phyloP scores from a whole-genome alignment of 177 flowering plant species.

The Vitis hybrid region DNA sequence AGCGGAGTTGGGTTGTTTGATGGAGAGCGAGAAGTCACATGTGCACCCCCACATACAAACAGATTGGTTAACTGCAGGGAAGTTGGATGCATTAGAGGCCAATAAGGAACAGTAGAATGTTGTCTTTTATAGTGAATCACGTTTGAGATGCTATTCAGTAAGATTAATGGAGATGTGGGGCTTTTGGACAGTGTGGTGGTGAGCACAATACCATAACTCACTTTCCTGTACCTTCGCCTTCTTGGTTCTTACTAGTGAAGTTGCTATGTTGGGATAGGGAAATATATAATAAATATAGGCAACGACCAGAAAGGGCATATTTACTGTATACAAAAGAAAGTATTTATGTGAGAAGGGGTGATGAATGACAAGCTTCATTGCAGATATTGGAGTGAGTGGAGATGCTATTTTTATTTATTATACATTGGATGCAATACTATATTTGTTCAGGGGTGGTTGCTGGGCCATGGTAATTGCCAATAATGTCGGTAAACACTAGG shows the following conservation, averaged over 20 bases:
- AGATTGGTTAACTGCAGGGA: too few species aligned
- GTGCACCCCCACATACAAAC: too few species aligned
- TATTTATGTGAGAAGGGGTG: conserved; percentile 8
- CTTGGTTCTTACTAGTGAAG: not conserved
- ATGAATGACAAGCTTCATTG: conserved; percentile 18
- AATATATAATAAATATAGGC: not conserved
- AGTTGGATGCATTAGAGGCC: too few species aligned
- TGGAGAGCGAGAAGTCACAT: too few species aligned
- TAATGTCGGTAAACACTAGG: conserved; percentile 32
- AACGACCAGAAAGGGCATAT: not conserved
- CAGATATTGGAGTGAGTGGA: conserved; percentile 18
- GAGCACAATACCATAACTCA: conserved; percentile 1
- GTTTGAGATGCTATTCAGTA: too few species aligned
- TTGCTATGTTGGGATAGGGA: not conserved
- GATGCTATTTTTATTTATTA: conserved; percentile 17
- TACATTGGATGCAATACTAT: not conserved
- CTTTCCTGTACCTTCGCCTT: not conserved
- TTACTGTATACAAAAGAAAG: not conserved
- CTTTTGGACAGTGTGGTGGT: too few species aligned
- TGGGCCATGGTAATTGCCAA: conserved; percentile 28
- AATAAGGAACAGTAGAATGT: too few species aligned
- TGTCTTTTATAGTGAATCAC: too few species aligned
- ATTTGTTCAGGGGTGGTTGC: conserved; percentile 3
- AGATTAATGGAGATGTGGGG: too few species aligned
- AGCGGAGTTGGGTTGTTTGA: too few species aligned